Base-by-base conservation (phyloP, 129 eudicot genomes). In the Flaveria sonorensis region DNA sequence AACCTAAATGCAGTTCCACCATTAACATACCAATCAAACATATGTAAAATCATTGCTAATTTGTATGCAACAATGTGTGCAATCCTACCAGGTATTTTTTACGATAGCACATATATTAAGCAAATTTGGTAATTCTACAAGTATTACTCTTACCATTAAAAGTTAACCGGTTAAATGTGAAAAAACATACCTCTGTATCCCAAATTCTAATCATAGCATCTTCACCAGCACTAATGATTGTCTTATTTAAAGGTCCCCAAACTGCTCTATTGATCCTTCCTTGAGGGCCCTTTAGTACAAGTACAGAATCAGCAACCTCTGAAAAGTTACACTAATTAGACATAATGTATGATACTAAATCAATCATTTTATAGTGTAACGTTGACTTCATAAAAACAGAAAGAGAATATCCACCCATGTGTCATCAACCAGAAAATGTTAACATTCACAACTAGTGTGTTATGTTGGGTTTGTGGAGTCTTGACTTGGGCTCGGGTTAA, bases 221-320 rank as follows among this genome's bases (percentile, higher is more conserved):
- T 86, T 91, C 98, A 66, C 98, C 97, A 72, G 83, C 92, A 79
- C 97, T 91, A 51, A 94, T 84, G 40, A 94, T 89, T 4, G 95
- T 88, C 79, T 67, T 81, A 81, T 94, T 94, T 67, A 94, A 80
- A 64, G 96, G 93, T 76, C 98, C 98, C 97, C 96, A 93, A 71
- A 93, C 97, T 50, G 97, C 98, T 81, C 98, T 87, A 59, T 89
- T 90, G 43, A 91, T 89, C 82, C 96, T 85, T 75, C 96, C 97
- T 67, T 82, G 89, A 36, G 98, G 96, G 30, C 98, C 97, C 82
- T 84, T 91, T 13, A 94, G 76, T 60, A 78, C 68, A 36, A 87
- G 89, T 48, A 75, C 87, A 65, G 98, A 94, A 21, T 91, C 97
- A 75, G 84, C 86, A 59, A 71, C 72, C 83, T 94, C 98, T 94